Conservation (phyloP, 2,329 filamentous ascomycete species). For the Fusarium sp. region DNA sequence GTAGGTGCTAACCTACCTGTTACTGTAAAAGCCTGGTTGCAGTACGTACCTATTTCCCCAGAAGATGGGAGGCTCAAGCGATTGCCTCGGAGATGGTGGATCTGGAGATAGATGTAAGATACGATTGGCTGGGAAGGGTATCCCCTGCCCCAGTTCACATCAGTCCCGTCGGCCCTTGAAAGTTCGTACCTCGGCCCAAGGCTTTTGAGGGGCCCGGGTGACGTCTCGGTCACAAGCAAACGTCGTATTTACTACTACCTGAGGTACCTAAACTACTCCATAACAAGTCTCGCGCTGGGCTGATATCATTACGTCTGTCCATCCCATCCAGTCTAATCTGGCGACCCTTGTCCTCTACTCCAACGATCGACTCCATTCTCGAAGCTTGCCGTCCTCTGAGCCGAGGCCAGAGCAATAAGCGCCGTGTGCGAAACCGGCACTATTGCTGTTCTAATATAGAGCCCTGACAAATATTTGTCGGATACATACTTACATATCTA, state of each 20-base stretch:
- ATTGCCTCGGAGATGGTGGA: conserved; percentile 23
- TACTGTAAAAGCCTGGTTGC: too few species aligned
- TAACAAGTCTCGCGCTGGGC: neutral
- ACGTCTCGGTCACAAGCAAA: conserved; percentile 38
- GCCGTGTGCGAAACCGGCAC: conserved; percentile 18
- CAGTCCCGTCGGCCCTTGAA: conserved; percentile 21
- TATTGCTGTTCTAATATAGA: conserved; percentile 23
- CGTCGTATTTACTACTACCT: neutral
- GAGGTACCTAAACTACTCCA: neutral
- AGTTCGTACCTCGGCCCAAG: conserved; percentile 41
- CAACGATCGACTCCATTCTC: conserved; percentile 1
- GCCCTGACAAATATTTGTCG: conserved; percentile 17
- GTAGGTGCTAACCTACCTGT: too few species aligned
- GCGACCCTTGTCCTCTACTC: neutral
- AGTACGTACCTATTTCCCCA: too few species aligned
- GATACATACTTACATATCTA: conserved; percentile 23
- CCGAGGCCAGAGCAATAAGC: conserved; percentile 34
- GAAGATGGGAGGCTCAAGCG: too few species aligned
- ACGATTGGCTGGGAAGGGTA: neutral
- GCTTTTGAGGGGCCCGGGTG: conserved; percentile 35
- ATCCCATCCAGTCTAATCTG: neutral
- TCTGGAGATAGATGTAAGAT: neutral
- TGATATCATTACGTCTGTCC: neutral
- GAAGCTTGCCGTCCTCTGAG: conserved; percentile 17
- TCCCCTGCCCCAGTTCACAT: neutral